phyloP scores from a whole-genome alignment of 257 asterid genomes.

The Penstemon barbatus region DNA sequence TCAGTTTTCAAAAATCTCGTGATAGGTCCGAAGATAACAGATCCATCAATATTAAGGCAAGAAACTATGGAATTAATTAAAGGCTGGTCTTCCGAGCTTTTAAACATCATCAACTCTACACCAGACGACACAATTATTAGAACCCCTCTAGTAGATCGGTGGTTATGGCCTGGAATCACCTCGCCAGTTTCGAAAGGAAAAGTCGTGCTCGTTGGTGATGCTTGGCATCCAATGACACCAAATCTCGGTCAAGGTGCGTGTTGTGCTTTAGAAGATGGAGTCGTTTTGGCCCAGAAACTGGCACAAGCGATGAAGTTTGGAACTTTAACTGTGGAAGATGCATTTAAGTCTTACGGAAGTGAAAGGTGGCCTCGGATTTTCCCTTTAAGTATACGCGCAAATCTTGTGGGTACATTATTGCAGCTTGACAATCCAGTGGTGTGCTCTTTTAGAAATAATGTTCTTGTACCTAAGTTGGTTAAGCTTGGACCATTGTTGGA shows the following conservation, averaged over 20 bases:
- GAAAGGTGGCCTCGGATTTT: conserved; percentile 71
- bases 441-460: conserved; percentile 59
- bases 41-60: conserved; percentile 63
- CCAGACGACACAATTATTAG: conserved; percentile 68
- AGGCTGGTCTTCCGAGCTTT: conserved; percentile 63
- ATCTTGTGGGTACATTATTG: conserved; percentile 56
- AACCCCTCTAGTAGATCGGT: conserved; percentile 69
- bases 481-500: conserved; percentile 63
- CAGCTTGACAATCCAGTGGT: conserved; percentile 67
- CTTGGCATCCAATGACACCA: conserved; percentile 99
- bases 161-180: conserved; percentile 82
- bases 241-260: conserved; percentile 94
- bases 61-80: conserved; percentile 40
- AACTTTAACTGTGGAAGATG: conserved; percentile 47
- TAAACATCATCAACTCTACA: conserved; percentile 49
- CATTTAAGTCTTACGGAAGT: conserved; percentile 55
- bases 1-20: background rate
- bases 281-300: conserved; percentile 56
- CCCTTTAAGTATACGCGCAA: conserved; percentile 59
- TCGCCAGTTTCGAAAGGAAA: conserved; percentile 66
- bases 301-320: conserved; percentile 41
- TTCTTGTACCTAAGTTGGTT: conserved; percentile 62
- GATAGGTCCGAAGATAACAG: conserved; percentile 71
- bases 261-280: conserved; percentile 80
- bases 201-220: conserved; percentile 80